These are phyloP conservation scores for Globisporangium rhizosaccharum DNA, from an alignment of 352 stramenopile species.

Conservation along the genomic window DNA sequence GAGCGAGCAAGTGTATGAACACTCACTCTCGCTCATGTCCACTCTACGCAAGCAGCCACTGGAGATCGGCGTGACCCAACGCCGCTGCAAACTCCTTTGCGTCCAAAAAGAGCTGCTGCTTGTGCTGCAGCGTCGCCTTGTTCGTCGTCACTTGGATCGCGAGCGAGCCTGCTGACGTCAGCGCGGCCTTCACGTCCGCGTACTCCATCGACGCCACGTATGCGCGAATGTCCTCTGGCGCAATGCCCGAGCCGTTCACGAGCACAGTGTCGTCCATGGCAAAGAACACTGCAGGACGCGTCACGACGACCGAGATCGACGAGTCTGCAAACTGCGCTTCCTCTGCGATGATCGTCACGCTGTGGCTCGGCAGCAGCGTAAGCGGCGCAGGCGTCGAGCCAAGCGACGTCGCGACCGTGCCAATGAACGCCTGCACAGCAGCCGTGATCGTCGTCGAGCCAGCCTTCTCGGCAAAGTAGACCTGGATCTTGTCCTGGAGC, in stretches of 20 bases:
- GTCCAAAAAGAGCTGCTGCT: constrained; percentile 71
- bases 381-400: constrained; percentile 57
- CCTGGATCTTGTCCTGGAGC: constrained; percentile 94
- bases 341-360: constrained; percentile 67
- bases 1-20: no score
- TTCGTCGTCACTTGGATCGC: constrained; percentile 35
- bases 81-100: constrained; percentile 56
- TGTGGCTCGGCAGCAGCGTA: constrained; percentile 50
- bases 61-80: constrained; percentile 28
- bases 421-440: constrained; percentile 53
- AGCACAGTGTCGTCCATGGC: constrained; percentile 33
- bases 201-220: constrained; percentile 82
- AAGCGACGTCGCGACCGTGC: constrained; percentile 50
- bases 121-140: constrained; percentile 44
- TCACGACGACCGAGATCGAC: constrained; percentile 55
- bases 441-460: constrained; percentile 51
- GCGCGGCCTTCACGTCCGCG: constrained; percentile 58
- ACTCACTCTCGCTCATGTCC: not conserved
- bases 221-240: constrained; percentile 46
- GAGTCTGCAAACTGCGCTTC: constrained; percentile 68
- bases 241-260: constrained; percentile 30
- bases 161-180: constrained; percentile 28
- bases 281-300: constrained; percentile 73
- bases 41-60: constrained; percentile 34
- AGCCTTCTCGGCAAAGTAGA: constrained; percentile 89